phyloP scores from a whole-genome alignment of 1,284 basidiomycete genomes.

The Malassezia furfur region DNA sequence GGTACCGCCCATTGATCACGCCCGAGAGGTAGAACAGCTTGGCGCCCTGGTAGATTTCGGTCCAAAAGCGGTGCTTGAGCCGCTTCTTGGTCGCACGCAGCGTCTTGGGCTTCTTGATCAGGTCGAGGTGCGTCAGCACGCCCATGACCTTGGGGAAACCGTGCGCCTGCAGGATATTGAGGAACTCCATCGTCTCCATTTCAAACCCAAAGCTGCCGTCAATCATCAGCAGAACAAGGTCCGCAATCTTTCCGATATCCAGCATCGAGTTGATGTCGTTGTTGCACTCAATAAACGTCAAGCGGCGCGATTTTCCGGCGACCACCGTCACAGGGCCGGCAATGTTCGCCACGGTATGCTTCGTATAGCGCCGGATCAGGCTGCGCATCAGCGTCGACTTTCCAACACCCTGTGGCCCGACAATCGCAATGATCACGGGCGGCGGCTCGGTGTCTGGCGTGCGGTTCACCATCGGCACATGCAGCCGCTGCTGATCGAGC shows the following conservation, averaged over 20 bases:
- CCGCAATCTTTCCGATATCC: conserved; percentile 91
- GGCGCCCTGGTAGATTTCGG: conserved; percentile 95
- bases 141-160: conserved; percentile 98
- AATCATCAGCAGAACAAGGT: conserved; percentile 91
- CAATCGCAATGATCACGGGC: conserved; percentile 89
- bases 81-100: conserved; percentile 86
- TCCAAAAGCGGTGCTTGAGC: conserved; percentile 99
- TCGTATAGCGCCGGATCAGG: conserved; percentile 83
- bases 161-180: conserved; percentile 91
- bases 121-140: conserved; percentile 86
- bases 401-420: conserved; percentile 89
- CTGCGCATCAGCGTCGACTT: conserved; percentile 90
- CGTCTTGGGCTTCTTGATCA: conserved; percentile 83
- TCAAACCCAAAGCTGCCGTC: conserved; percentile 97
- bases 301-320: conserved; percentile 71
- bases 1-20: conserved; percentile 94
- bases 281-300: conserved; percentile 95
- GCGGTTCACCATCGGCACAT: conserved; percentile 89
- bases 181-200: conserved; percentile 99
- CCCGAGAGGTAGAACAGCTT: conserved; percentile 98
- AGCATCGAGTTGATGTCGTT: conserved; percentile 98
- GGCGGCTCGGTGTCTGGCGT: conserved; percentile 77
- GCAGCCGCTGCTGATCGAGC: conserved; percentile 82
- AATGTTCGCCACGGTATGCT: conserved; percentile 80
- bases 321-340: conserved; percentile 95